Evolutionary conservation across 1,284 basidiomycete genomes (phyloP).

Genomic region (Chalciporus sp.): DNA sequence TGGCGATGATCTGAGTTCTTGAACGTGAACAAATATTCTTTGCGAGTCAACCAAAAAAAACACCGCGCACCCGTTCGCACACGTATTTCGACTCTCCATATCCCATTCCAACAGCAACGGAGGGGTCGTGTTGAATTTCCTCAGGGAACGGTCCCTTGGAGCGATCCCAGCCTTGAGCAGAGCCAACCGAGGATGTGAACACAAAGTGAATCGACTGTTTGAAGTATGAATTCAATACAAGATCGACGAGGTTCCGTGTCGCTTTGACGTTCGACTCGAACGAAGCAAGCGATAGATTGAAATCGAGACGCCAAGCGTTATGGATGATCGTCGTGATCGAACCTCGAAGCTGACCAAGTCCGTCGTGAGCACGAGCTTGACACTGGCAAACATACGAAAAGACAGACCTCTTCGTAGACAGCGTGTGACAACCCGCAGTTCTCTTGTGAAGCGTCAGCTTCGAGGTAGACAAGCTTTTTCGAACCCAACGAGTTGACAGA

Average conservation of each 20-base stretch:
- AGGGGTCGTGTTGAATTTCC: constrained; percentile 19
- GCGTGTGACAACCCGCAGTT: not conserved
- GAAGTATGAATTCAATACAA: constrained; percentile 28
- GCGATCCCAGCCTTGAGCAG: constrained; percentile 26
- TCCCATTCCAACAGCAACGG: constrained; percentile 24
- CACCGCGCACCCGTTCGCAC: constrained; percentile 23
- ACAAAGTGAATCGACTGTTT: constrained; percentile 23
- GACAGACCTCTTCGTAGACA: not conserved
- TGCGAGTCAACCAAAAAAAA: not conserved
- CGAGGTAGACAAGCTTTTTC: constrained; percentile 12
- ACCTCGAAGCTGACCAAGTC: constrained; percentile 22
- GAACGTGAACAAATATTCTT: not conserved
- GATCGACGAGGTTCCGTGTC: constrained; percentile 40
- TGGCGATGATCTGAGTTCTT: constrained; percentile 20
- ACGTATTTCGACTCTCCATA: constrained; percentile 37
- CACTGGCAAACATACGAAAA: not conserved
- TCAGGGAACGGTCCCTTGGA: constrained; percentile 30
- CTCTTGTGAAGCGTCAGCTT: constrained; percentile 16
- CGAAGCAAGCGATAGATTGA: constrained; percentile 41
- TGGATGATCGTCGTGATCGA: constrained; percentile 38
- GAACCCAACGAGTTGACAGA: constrained; percentile 3
- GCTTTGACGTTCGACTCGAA: constrained; percentile 41
- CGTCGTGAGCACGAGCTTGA: not conserved
- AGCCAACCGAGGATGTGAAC: constrained; percentile 35
- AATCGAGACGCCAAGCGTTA: constrained; percentile 46